Evolutionary conservation across 169 alveolate genomes (phyloP).

Genomic region (Neospora caninum): DNA sequence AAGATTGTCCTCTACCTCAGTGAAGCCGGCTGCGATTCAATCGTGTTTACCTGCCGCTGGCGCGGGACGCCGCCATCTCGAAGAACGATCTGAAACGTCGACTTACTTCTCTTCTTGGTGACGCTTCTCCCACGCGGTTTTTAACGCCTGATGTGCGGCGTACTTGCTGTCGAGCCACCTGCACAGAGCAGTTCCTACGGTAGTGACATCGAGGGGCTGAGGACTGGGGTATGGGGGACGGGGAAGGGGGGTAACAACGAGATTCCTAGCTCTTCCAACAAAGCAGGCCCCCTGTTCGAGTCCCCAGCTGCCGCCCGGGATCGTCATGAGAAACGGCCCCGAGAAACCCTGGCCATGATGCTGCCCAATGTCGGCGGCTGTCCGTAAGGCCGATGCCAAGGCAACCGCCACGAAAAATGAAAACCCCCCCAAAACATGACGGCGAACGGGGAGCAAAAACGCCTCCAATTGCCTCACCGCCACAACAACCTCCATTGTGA

Average conservation of each 20-base stretch:
- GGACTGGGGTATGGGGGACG: not conserved
- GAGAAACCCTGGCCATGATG: no score
- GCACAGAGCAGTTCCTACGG: not conserved
- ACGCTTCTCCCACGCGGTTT: not conserved
- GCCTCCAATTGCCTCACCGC: no score
- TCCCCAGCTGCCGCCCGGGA: not conserved
- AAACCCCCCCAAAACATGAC: no score
- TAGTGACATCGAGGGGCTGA: not conserved
- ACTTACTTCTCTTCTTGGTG: not conserved
- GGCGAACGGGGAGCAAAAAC: no score
- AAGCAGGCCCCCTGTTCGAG: not conserved
- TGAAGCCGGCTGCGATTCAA: no score
- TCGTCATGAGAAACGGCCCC: no score
- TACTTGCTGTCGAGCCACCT: not conserved
- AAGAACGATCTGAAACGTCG: not conserved
- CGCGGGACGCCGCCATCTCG: not conserved
- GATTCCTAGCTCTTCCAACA: not conserved
- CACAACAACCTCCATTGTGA: no score
- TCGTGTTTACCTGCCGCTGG: no score
- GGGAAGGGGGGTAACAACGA: not conserved
- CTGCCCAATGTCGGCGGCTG: no score
- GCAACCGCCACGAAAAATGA: no score
- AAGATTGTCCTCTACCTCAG: no score
- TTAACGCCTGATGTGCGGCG: not conserved
- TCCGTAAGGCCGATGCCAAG: no score